phyloP scores from a whole-genome alignment of 2,329 filamentous ascomycete species.

The Aspergillus sp. region DNA sequence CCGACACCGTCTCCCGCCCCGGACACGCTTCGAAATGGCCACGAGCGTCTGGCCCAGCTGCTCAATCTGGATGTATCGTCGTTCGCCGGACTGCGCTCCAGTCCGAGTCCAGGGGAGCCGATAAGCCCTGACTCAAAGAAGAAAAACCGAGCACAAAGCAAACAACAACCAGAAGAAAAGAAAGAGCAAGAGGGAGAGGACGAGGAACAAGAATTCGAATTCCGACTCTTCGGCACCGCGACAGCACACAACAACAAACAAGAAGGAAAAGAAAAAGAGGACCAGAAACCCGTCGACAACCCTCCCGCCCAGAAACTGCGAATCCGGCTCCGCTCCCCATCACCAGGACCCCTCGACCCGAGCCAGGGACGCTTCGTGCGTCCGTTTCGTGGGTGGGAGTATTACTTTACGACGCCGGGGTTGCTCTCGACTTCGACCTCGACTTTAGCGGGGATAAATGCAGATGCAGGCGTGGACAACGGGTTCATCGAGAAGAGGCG shows the following conservation, averaged over 20 bases:
- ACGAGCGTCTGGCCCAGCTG: conserved; percentile 23
- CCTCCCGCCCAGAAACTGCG: conserved; percentile 27
- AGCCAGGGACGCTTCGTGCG: conserved; percentile 30
- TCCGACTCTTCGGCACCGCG: conserved; percentile 22
- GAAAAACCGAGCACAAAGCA: no score
- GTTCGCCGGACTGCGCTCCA: conserved; percentile 2
- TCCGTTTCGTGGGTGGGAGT: conserved; percentile 33
- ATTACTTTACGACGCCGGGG: conserved; percentile 31
- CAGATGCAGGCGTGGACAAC: conserved; percentile 8
- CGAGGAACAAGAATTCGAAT: conserved; percentile 36
- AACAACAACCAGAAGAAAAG: neutral
- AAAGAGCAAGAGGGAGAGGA: conserved; percentile 14
- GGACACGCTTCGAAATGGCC: conserved; percentile 19
- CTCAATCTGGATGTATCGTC: conserved; percentile 25
- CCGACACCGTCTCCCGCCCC: conserved; percentile 20
- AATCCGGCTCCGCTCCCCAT: conserved; percentile 31
- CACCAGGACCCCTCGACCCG: conserved; percentile 18
- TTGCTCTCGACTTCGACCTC: conserved; percentile 12
- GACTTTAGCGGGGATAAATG: neutral
- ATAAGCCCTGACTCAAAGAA: conserved; percentile 2
- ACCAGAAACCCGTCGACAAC: neutral
- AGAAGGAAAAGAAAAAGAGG: neutral
- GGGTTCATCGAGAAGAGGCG: conserved; percentile 12
- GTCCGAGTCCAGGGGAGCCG: no score
- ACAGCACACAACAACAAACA: conserved; percentile 1